Conservation (phyloP, 257 asterid genomes). For the Dorcoceras hygrometricum region DNA sequence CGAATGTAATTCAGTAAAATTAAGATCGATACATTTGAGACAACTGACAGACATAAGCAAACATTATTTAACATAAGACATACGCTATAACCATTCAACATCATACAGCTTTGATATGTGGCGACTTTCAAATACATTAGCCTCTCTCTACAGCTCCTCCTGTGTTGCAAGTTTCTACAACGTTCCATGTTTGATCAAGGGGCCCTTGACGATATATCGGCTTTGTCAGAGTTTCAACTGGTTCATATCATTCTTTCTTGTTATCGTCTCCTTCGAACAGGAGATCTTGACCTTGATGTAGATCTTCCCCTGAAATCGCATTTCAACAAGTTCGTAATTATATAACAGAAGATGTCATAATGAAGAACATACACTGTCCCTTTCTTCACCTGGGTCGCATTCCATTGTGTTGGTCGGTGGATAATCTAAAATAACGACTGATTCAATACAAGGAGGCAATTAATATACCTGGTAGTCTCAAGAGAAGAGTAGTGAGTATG, state of each 20-base stretch:
- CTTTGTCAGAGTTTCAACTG: background rate
- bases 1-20: background rate
- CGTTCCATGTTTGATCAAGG: background rate
- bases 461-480: slow-evolving; percentile 76
- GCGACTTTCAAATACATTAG: slow-evolving; percentile 18
- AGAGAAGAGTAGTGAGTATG: slow-evolving; percentile 92
- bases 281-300: slow-evolving; percentile 75
- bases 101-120: background rate
- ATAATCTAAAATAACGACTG: slow-evolving; percentile 23
- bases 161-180: background rate
- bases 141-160: slow-evolving; percentile 6
- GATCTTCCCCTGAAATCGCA: slow-evolving; percentile 63
- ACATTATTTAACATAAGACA: background rate
- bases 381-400: slow-evolving; percentile 55
- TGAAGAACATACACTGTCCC: background rate
- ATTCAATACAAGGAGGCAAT: slow-evolving; percentile 24
- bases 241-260: background rate
- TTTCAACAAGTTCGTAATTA: slow-evolving; percentile 28
- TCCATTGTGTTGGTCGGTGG: slow-evolving; percentile 28
- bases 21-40: background rate
- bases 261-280: slow-evolving; percentile 57
- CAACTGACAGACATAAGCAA: background rate
- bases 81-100: background rate
- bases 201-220: background rate
- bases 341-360: background rate